Evolutionary conservation across 208 protist genomes (phyloP), one percentile per base, ranked within the genome.

Genomic region (Phytomonas sp.): DNA sequence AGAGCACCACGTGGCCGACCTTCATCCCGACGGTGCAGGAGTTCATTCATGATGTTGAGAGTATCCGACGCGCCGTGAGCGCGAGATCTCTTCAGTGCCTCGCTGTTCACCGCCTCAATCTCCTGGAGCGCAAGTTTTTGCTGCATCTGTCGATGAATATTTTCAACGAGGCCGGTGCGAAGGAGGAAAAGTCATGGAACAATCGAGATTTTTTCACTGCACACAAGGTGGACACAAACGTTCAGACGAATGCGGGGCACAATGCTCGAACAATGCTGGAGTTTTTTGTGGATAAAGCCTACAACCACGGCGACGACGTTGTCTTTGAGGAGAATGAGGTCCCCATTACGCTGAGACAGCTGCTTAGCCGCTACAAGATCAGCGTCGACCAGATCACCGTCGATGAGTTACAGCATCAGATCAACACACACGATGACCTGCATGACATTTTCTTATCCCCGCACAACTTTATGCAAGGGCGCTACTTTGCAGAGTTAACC

Each of bases 91-190:
- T 95, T 46, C 96, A 93, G 32, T 86, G 90, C 23, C 89, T 98
- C 28, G 82, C 78, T 6, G 87, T 82, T 53, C 92, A 95, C 46
- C 76, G 97, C 29, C 89, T 98, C 0, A 79, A 87, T 43, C 60
- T 98, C 9, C 77, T 98, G 11, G 94, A 98, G 83, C 80, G 82
- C 28, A 97, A 97, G 80, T 98, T 97, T 72, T 74, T 94, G 53
- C 75, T 99, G 51, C 95, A 98, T 70, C 84, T 93, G 3, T 85
- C 93, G 0, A 87, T 98, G 66, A 98, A 98, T 76, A 80, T 96
- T 43, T 83, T 74, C 33, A 94, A 90, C 64, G 91, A 96, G 70
- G 84, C 82, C 17, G 91, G 91, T 20, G 70, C 68, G 71, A 73
- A 70, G 67, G 79, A 83, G 71, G 88, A 93, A 71, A 96, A 96